Evolutionary conservation across 1,139 yeast genomes (phyloP), one percentile per base, ranked within the genome.

Genomic region (Hyphopichia fennica): DNA sequence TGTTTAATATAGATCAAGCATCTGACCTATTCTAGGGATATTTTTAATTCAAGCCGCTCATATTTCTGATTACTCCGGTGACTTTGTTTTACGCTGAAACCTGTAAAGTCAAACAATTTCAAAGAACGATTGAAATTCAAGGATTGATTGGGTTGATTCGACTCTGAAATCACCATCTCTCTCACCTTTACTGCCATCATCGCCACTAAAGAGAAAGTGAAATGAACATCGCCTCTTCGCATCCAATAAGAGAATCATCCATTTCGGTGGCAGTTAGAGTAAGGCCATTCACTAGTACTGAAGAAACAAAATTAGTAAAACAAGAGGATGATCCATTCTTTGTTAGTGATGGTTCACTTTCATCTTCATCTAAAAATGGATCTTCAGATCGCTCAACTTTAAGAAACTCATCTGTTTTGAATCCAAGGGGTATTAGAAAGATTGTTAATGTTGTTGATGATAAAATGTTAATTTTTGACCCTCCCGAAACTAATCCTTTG

Each of bases 401-500:
- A 37, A 53, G 56, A 44, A 43, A 47, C 37, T 36, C 52, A 37
- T 35, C 47, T 20, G 27, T 39, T 13, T 35, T 35, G 36, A 38
- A 44, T 40, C 84, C 83, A 2, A 62, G 62, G 28, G 87, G 88
- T 0, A 70, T 88, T 22, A 72, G 95, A 38, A 85, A 84, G 52
- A 79, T 90, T 31, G 76, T 91, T 19, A 82, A 87, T 44, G 95
- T 88, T 22, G 93, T 88, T 3, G 96, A 90, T 66, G 96, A 88
- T 53, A 72, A 82, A 49, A 89, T 90, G 95, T 72, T 91, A 45
- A 83, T 90, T 11, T 90, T 91, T 60, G 96, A 90, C 61, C 97
- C 97, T 0, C 84, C 89, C 2, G 87, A 83, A 40, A 72, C 80
- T n/a, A 83, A 81, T 53, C 89, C 95, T 0, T 60, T 85, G 49